phyloP scores from a whole-genome alignment of 768 basidiomycete species.

The Termitomyces sp. region DNA sequence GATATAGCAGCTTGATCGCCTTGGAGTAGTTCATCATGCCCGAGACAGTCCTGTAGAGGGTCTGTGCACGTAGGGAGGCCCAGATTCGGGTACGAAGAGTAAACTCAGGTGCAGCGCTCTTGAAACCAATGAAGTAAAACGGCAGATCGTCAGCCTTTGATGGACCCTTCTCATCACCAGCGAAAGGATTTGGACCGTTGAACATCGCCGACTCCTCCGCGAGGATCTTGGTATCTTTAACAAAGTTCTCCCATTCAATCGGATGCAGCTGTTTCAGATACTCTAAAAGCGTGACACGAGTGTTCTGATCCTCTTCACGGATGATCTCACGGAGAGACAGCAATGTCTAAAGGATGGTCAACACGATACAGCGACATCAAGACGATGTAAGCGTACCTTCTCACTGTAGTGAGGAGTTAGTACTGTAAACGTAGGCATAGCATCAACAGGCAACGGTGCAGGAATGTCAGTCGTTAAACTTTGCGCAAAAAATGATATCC shows the following conservation, averaged over 20 bases:
- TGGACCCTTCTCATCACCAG: conserved; percentile 74
- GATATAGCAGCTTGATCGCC: conserved; percentile 98
- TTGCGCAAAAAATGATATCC: conserved; percentile 99
- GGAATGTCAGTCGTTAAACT: conserved; percentile 94
- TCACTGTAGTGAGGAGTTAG: conserved; percentile 98
- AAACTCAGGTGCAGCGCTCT: conserved; percentile 96
- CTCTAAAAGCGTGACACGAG: conserved; percentile 93
- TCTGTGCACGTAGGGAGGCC: conserved; percentile 98
- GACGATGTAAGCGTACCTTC: conserved; percentile 50
- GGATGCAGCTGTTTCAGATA: conserved; percentile 98
- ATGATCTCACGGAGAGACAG: conserved; percentile 97
- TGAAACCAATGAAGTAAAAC: conserved; percentile 98
- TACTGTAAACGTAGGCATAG: conserved; percentile 99
- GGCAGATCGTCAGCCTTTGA: conserved; percentile 90
- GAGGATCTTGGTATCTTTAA: conserved; percentile 98
- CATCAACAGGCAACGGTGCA: conserved; percentile 90
- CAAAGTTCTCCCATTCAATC: conserved; percentile 99
- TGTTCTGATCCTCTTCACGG: conserved; percentile 95
- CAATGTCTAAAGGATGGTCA: conserved; percentile 54
- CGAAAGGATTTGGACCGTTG: conserved; percentile 64
- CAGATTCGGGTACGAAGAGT: conserved; percentile 98
- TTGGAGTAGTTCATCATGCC: conserved; percentile 99
- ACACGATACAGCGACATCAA: background rate
- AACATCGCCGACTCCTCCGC: conserved; percentile 92
- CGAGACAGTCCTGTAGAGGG: conserved; percentile 96